Conservation (phyloP, 2,329 filamentous ascomycete genomes). For the Fusarium illudens region DNA sequence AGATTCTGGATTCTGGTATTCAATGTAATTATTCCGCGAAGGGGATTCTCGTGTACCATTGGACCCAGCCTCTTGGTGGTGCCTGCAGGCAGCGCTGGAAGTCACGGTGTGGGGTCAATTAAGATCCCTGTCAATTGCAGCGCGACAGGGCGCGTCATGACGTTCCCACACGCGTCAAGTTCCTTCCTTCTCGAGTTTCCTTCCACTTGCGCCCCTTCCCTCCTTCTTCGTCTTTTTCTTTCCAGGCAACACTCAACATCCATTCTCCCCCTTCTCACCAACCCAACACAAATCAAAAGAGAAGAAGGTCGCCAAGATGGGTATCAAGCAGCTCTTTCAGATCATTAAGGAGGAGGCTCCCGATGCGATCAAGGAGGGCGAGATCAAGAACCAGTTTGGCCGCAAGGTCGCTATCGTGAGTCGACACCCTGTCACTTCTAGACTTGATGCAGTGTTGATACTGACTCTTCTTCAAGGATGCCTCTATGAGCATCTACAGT, state of each 20-base stretch:
- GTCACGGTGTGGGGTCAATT: conserved; percentile 43
- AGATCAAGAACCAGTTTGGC: conserved; percentile 99
- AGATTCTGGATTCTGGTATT: too few relatives aligned
- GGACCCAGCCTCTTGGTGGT: neutral
- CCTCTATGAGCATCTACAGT: conserved; percentile 98
- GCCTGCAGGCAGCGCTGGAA: neutral
- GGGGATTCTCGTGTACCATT: neutral
- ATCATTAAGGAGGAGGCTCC: conserved; percentile 93
- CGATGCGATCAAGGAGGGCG: conserved; percentile 93
- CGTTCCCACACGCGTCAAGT: conserved; percentile 37
- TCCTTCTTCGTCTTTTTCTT: neutral
- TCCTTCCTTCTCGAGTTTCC: conserved; percentile 13
- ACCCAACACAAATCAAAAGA: neutral
- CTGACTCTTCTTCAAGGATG: conserved; percentile 46
- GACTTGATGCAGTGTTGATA: neutral
- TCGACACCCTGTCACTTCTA: conserved; percentile 24
- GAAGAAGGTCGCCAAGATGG: conserved; percentile 54
- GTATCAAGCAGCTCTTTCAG: conserved; percentile 77
- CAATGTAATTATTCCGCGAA: too few relatives aligned
- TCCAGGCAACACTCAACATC: neutral
- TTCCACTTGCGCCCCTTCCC: conserved; percentile 18
- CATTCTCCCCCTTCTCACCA: neutral
- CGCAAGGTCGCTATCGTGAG: conserved; percentile 96
- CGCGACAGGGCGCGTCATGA: conserved; percentile 46
- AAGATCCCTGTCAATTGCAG: conserved; percentile 40